Percentiles rank a stretch among this genome's conserved stretches.
Conservation (phyloP, 257 asterid species). For the Solanum pinnatisectum region DNA sequence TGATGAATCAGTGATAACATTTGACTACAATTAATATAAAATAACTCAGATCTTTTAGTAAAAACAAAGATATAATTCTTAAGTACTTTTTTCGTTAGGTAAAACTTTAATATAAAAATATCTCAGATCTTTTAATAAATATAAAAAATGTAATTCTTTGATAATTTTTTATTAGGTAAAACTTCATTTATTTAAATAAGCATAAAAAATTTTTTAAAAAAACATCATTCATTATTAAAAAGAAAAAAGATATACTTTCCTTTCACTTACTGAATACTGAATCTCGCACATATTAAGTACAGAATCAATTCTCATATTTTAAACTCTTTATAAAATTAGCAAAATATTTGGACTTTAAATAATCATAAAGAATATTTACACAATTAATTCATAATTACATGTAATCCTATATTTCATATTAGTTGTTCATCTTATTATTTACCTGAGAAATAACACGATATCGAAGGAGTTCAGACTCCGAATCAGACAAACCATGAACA, state of each 20-base stretch:
- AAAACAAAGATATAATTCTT: background rate
- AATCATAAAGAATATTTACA: background rate
- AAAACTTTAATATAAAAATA: background rate
- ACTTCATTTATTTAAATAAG: no score
- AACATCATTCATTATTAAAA: background rate
- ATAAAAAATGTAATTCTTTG: no score
- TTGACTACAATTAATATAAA: background rate
- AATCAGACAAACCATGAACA: conserved; percentile 4
- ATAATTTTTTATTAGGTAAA: background rate
- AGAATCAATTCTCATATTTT: background rate
- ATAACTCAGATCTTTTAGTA: no score
- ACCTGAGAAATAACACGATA: conserved; percentile 24
- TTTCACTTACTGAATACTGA: background rate
- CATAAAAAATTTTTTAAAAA: no score
- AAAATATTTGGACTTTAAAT: no score
- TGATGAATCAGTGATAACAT: background rate
- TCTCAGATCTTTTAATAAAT: no score
- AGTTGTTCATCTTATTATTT: no score
- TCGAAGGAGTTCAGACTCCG: background rate
- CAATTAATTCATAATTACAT: background rate
- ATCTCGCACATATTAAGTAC: background rate
- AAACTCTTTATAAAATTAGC: no score
- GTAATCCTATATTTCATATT: no score
- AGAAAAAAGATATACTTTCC: background rate
- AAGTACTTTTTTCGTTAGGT: background rate